These are phyloP conservation scores for Metschnikowia colocasiae DNA, from an alignment of 805 yeast species.

Conservation along the genomic window DNA sequence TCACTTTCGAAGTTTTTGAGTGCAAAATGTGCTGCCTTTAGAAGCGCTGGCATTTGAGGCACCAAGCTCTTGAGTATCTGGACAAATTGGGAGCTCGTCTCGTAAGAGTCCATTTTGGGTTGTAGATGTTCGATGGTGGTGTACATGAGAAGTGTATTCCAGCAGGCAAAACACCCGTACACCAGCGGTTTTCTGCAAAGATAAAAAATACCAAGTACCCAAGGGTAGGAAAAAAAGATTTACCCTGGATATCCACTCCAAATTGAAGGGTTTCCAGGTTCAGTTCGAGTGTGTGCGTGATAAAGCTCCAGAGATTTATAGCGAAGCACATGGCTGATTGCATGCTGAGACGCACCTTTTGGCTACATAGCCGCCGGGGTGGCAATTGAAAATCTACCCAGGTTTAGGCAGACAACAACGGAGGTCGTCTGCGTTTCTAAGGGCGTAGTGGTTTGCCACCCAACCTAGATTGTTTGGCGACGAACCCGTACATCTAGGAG, in stretches of 20 bases:
- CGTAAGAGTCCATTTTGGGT: conserved; percentile 76
- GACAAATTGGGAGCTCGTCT: conserved; percentile 71
- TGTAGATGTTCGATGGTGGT: background rate
- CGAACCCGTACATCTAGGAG: conserved; percentile 5
- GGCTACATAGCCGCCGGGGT: background rate
- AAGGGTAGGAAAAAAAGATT: too few relatives aligned
- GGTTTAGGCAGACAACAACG: background rate
- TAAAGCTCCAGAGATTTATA: too few relatives aligned
- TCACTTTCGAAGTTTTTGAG: conserved; percentile 53
- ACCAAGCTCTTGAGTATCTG: conserved; percentile 61
- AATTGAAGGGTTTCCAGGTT: too few relatives aligned
- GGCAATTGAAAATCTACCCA: background rate
- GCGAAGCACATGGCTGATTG: background rate
- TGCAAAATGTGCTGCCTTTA: conserved; percentile 54
- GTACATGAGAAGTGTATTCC: background rate
- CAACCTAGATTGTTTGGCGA: background rate
- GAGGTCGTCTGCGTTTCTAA: background rate
- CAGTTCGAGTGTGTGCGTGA: too few relatives aligned
- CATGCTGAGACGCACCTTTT: background rate
- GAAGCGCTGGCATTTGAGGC: conserved; percentile 55
- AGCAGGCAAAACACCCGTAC: conserved; percentile 9
- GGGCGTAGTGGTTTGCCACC: background rate
- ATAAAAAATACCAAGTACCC: too few relatives aligned
- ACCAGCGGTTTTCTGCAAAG: background rate
- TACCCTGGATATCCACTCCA: too few relatives aligned